phyloP scores from a whole-genome alignment of 495 filamentous ascomycete genomes.

The Pyrenopolyporus hunteri region DNA sequence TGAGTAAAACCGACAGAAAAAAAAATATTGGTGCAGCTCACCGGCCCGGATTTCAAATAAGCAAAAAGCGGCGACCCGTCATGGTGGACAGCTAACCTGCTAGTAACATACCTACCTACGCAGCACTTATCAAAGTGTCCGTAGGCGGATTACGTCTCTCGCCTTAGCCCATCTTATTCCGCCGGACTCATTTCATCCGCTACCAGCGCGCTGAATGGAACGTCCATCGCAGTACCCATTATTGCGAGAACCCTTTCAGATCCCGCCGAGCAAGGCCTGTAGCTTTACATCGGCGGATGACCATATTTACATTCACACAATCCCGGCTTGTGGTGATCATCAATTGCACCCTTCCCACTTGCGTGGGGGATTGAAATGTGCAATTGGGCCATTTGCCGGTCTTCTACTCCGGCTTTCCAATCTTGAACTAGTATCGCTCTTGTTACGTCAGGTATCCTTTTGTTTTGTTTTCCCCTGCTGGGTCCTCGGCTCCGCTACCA shows the following conservation, averaged over 20 bases:
- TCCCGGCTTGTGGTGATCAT: constrained; percentile 12
- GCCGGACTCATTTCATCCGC: constrained; percentile 8
- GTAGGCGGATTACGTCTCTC: too few species aligned
- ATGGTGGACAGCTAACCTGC: constrained; percentile 3
- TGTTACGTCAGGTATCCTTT: neutral
- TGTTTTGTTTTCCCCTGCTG: constrained; percentile 7
- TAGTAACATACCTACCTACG: neutral
- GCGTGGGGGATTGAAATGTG: constrained; percentile 12
- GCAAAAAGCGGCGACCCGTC: constrained; percentile 27
- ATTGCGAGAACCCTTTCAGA: constrained; percentile 11
- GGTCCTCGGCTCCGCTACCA: constrained; percentile 1
- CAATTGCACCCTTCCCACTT: constrained; percentile 23
- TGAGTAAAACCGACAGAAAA: neutral
- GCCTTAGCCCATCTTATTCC: neutral
- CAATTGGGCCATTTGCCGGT: constrained; percentile 2
- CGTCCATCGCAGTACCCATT: neutral
- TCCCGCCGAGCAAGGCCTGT: constrained; percentile 16
- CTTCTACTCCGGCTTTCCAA: constrained; percentile 25
- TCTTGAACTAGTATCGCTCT: constrained; percentile 15
- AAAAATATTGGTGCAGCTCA: neutral
- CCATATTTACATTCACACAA: constrained; percentile 5
- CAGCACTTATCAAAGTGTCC: neutral
- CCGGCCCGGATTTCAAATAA: constrained; percentile 9
- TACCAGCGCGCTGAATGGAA: neutral
- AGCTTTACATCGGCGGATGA: constrained; percentile 19